phyloP scores from a whole-genome alignment of 1,284 basidiomycete genomes.

The Retiboletus fuscus region DNA sequence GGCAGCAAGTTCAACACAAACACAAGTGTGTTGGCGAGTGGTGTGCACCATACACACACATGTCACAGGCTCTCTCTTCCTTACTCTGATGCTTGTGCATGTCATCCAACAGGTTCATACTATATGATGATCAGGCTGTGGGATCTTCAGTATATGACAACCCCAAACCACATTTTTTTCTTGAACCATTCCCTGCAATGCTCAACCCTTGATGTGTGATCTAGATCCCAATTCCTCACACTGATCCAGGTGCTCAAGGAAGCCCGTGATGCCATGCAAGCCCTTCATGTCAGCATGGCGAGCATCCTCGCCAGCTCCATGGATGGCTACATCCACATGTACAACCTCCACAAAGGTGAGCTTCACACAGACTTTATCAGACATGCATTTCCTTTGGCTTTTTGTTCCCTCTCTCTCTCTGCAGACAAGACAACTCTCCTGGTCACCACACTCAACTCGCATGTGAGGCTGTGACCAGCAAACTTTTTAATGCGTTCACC shows the following conservation, averaged over 20 bases:
- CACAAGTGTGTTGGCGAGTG: conserved; percentile 86
- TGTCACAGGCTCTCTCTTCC: not conserved
- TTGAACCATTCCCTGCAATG: not conserved
- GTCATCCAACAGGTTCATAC: conserved; percentile 72
- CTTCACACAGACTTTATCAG: conserved; percentile 90
- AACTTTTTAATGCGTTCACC: conserved; percentile 86
- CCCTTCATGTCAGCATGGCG: conserved; percentile 72
- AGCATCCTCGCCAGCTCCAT: conserved; percentile 86
- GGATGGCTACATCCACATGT: conserved; percentile 91
- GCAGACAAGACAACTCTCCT: conserved; percentile 80
- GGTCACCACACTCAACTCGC: conserved; percentile 86
- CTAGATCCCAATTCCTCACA: conserved; percentile 81
- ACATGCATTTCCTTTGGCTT: conserved; percentile 60
- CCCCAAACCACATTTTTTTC: not conserved
- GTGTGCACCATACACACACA: conserved; percentile 53
- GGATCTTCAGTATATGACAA: conserved; percentile 80
- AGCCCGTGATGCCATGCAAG: conserved; percentile 89
- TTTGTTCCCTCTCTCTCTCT: not conserved
- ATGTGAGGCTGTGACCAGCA: conserved; percentile 86
- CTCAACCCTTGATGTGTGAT: too few species aligned
- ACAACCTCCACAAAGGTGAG: conserved; percentile 94
- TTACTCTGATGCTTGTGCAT: not conserved
- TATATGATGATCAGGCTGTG: conserved; percentile 90
- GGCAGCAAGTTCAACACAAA: conserved; percentile 91
- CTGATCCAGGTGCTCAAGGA: conserved; percentile 94